Base-by-base conservation (phyloP, 2,329 filamentous ascomycete genomes). In the Aspergillus viridinutans region DNA sequence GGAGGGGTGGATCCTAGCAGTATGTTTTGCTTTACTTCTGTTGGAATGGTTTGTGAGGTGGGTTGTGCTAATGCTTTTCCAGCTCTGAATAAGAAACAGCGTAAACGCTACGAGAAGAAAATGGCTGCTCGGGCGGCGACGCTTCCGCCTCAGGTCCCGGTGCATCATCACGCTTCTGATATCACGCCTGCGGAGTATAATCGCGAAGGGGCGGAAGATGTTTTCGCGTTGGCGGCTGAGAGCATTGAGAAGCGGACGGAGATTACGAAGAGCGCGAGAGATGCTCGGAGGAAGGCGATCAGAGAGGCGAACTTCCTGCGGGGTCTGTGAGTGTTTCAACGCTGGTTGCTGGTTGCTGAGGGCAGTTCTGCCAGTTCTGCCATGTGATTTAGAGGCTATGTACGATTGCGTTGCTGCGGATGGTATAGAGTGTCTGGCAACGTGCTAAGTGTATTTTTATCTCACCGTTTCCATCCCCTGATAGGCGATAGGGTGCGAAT, bases 271-370 rank as follows among this genome's bases (percentile, higher is more conserved):
- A 78, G 75, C 61, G 73, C 75, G 25, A 70, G 78, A 56, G 69
- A 70, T 17, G 76, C 77, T 5, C 74, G 78, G 59, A 72, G 77
- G 57, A 79, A 78, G 68, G 68, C 66, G 17, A 79, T 80, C 53
- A 70, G 76, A 59, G 77, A 80, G 59, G 70, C 69, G 42, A 80
- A 80, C 69, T 80, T 78, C 72, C 69, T 80, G 67, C 74, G 75
- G 54, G 76, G 76, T 26, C 69, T 80, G 66, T 80, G 73, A 69
- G 58, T 62, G 17, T 55, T 56, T 52, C 32, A 23, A 17, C 28
- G 52, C 40, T 35, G 50, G 29, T 40, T 32, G 52, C 40, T 35
- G 50, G 29, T 40, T n/a, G 23, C 50, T 23, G 35, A 20, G 55
- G 52, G 54, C 50, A 49, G 32, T 3, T 25, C 23, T 25, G 2